These are phyloP conservation scores for Zymoseptoria crescenta DNA, from an alignment of 2,329 filamentous ascomycete species.

Conservation along the genomic window DNA sequence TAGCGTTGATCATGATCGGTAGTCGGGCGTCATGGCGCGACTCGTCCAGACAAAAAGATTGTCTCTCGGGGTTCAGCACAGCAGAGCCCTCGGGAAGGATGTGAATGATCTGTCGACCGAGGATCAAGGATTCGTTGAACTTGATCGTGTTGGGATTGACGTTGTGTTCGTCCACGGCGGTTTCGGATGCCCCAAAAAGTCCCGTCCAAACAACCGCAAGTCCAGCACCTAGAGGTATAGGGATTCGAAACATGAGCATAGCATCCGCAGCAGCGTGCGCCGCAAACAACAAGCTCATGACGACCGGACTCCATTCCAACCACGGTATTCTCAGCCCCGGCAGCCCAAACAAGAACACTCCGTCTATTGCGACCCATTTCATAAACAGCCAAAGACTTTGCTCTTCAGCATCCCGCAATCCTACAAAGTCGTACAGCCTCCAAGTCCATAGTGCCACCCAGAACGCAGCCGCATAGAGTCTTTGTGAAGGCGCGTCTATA, in stretches of 20 bases:
- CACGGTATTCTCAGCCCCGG: constrained; percentile 88
- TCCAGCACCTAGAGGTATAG: constrained; percentile 69
- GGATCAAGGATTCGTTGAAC: constrained; percentile 86
- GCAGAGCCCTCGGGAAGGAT: constrained; percentile 91
- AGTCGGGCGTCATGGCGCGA: constrained; percentile 55
- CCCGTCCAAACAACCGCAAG: constrained; percentile 66
- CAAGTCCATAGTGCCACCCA: constrained; percentile 71
- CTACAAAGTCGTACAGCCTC: constrained; percentile 80
- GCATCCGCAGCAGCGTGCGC: constrained; percentile 67
- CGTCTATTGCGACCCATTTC: constrained; percentile 89
- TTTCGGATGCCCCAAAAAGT: constrained; percentile 75
- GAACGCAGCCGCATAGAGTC: constrained; percentile 75
- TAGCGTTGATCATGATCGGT: constrained; percentile 90
- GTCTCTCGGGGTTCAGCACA: constrained; percentile 70
- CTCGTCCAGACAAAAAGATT: constrained; percentile 72
- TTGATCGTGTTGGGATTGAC: constrained; percentile 83
- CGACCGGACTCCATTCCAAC: constrained; percentile 80
- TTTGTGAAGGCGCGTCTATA: constrained; percentile 83
- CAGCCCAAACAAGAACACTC: constrained; percentile 76
- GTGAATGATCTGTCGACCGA: constrained; percentile 95
- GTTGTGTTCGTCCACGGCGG: constrained; percentile 85
- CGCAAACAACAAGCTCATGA: constrained; percentile 63
- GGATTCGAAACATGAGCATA: constrained; percentile 85
- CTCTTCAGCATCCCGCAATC: constrained; percentile 69
- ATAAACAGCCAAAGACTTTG: constrained; percentile 85